Evolutionary conservation across 2,329 filamentous ascomycete species (phyloP).

Genomic region (Raffaelea ambrosiae): DNA sequence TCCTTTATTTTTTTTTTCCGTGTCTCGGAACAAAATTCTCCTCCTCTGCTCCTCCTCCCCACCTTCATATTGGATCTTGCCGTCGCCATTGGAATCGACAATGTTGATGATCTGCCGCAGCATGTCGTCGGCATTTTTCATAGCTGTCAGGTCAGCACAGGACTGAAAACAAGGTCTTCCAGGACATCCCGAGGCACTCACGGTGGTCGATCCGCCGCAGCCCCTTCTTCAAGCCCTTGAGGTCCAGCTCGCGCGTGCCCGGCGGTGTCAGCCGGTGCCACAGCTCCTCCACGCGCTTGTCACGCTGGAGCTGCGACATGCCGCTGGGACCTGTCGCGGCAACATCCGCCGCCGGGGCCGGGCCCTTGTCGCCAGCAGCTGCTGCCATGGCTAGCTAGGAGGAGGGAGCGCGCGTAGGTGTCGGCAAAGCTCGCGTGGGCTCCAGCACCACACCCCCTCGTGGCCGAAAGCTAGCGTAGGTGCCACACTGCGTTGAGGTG

Average conservation of each 20-base stretch:
- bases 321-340: not conserved
- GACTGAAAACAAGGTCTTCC: not conserved
- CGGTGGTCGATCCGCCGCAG: slow-evolving; percentile 87
- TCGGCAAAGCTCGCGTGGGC: not conserved
- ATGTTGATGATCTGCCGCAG: slow-evolving; percentile 70
- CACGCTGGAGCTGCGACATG: slow-evolving; percentile 66
- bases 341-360: not conserved
- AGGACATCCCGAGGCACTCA: slow-evolving; percentile 30
- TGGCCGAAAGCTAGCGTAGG: too few species aligned
- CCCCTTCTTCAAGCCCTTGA: slow-evolving; percentile 76
- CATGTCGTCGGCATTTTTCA: slow-evolving; percentile 89
- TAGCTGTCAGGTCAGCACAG: slow-evolving; percentile 29
- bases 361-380: slow-evolving; percentile 1
- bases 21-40: too few species aligned
- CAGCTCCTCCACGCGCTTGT: slow-evolving; percentile 72
- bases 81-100: slow-evolving; percentile 79
- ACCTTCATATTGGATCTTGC: slow-evolving; percentile 88
- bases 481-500: too few species aligned
- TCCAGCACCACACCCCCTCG: too few species aligned
- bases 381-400: slow-evolving; percentile 8
- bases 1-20: not conserved
- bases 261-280: slow-evolving; percentile 77
- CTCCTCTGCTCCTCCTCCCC: slow-evolving; percentile 21
- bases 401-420: not conserved
- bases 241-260: slow-evolving; percentile 70